Percentiles rank a stretch among this genome's conserved stretches.
Evolutionary conservation across 148 eudicot species (phyloP).

Genomic region (Polygonum maritimum): DNA sequence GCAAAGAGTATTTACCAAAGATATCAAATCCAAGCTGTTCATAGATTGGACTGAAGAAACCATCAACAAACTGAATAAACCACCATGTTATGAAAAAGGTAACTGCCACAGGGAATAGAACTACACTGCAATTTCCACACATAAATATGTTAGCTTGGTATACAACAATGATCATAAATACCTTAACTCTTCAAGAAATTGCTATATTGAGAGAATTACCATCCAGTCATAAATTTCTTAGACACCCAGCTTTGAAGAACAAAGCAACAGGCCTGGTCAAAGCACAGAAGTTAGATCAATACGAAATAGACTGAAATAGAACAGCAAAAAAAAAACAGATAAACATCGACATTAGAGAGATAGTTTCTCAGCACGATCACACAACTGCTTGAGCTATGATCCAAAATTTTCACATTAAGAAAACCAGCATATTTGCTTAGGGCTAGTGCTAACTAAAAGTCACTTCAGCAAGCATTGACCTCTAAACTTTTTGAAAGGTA

Average conservation of each 20-base stretch:
- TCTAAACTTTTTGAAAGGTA: background rate
- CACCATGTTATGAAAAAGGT: conserved; percentile 66
- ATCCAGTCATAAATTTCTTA: conserved; percentile 66
- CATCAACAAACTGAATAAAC: conserved; percentile 68
- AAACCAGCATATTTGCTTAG: background rate
- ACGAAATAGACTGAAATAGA: background rate
- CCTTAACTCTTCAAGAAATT: conserved; percentile 8
- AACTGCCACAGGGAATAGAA: conserved; percentile 66
- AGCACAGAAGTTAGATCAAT: background rate
- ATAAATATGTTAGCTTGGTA: conserved; percentile 15
- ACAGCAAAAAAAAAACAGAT: background rate
- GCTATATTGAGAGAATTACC: conserved; percentile 27
- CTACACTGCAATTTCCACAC: conserved; percentile 39
- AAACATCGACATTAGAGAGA: background rate
- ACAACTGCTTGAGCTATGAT: background rate
- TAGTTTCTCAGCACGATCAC: background rate
- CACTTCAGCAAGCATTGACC: background rate
- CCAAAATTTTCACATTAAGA: too few species aligned
- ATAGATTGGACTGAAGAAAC: conserved; percentile 71
- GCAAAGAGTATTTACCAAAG: conserved; percentile 29
- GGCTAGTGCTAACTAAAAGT: background rate
- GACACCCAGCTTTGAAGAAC: conserved; percentile 68
- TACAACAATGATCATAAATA: background rate
- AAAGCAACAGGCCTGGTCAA: conserved; percentile 53
- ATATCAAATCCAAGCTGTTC: conserved; percentile 51